Evolutionary conservation across 1,139 yeast genomes (phyloP).

Genomic region (Debaryomycetaceae sp.): DNA sequence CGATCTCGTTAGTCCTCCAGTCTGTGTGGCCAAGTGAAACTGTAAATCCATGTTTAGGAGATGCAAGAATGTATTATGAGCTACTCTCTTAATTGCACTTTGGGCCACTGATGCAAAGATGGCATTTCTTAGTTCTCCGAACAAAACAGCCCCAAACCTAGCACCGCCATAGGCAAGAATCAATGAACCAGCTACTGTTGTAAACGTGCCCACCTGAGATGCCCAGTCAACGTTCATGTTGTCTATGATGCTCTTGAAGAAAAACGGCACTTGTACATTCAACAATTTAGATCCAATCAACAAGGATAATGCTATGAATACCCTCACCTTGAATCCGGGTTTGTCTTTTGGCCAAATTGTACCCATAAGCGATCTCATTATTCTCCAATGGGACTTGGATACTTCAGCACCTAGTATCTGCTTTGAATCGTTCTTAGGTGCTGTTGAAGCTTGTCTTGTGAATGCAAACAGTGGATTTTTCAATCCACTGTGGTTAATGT

Average conservation of each 20-base stretch:
- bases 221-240: slow-evolving; percentile 91
- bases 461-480: not conserved
- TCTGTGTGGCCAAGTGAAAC: slow-evolving; percentile 86
- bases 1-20: slow-evolving; percentile 95
- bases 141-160: slow-evolving; percentile 87
- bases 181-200: slow-evolving; percentile 66
- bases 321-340: slow-evolving; percentile 68
- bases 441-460: slow-evolving; percentile 15
- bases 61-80: slow-evolving; percentile 82
- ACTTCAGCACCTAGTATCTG: slow-evolving; percentile 22
- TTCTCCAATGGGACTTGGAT: slow-evolving; percentile 53
- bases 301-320: slow-evolving; percentile 66
- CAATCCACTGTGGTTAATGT: not conserved
- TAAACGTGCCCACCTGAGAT: slow-evolving; percentile 54
- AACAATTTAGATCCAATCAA: slow-evolving; percentile 77
- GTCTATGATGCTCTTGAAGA: slow-evolving; percentile 85
- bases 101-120: slow-evolving; percentile 95
- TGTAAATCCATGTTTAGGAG: slow-evolving; percentile 80
- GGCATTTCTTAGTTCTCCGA: slow-evolving; percentile 93
- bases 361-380: slow-evolving; percentile 57
- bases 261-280: slow-evolving; percentile 95
- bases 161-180: slow-evolving; percentile 91
- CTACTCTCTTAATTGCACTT: slow-evolving; percentile 87
- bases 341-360: slow-evolving; percentile 92
- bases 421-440: slow-evolving; percentile 16